These are phyloP conservation scores for Cyclotella choctawhatcheeana DNA, from an alignment of 108 stramenopile species.

Conservation along the genomic window DNA sequence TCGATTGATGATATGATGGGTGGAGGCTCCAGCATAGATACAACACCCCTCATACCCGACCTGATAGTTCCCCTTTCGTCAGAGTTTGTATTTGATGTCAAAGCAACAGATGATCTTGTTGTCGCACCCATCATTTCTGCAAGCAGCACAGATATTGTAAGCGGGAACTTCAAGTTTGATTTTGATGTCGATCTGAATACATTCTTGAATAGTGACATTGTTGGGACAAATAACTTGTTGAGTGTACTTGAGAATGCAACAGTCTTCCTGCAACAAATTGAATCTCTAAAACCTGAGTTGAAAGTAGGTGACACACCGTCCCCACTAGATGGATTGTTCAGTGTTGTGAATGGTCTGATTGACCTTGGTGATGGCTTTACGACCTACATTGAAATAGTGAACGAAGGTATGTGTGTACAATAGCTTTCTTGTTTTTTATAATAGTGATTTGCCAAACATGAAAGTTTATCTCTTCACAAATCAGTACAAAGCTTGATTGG, in stretches of 20 bases:
- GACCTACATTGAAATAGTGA: conserved; percentile 13
- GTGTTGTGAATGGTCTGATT: conserved; percentile 10
- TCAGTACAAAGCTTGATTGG: neutral
- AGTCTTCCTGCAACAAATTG: neutral
- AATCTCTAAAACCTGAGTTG: conserved; percentile 12
- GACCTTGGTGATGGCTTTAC: conserved; percentile 5
- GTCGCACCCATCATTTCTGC: neutral
- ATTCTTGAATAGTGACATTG: neutral
- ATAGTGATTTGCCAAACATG: too few species aligned
- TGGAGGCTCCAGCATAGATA: neutral
- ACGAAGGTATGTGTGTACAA: conserved; percentile 16
- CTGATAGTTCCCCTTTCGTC: conserved; percentile 14
- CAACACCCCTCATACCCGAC: conserved; percentile 21
- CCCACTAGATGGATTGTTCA: conserved; percentile 17
- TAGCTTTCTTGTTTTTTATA: too few species aligned
- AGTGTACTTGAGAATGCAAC: neutral
- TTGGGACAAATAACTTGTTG: neutral
- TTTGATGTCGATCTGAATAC: conserved; percentile 29
- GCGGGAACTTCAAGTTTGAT: neutral
- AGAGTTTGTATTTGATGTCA: conserved; percentile 23
- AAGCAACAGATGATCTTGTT: neutral
- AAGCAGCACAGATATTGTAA: neutral
- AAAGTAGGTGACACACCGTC: conserved; percentile 5
- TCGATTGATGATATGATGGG: conserved; percentile 4
- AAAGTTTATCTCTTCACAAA: too few species aligned